phyloP scores from a whole-genome alignment of 805 yeast species.

The Metschnikowia noctiluminum region DNA sequence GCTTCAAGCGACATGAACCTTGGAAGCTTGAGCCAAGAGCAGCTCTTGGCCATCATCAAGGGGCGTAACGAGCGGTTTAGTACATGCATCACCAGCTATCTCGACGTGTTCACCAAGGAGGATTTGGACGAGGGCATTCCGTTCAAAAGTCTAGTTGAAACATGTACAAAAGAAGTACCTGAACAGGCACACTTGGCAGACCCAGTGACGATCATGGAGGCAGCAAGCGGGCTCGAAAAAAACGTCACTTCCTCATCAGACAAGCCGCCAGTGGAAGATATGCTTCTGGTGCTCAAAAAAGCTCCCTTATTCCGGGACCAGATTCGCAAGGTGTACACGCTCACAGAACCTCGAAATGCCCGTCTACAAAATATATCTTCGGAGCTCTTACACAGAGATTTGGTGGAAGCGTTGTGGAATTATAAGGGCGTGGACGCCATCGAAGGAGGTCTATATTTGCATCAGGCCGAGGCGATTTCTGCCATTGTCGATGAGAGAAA shows the following conservation, averaged over 20 bases:
- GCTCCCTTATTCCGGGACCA: conserved; percentile 59
- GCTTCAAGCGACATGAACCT: conserved; percentile 42
- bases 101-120: conserved; percentile 23
- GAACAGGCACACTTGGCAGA: conserved; percentile 48
- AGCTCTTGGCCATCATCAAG: conserved; percentile 57
- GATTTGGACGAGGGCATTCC: conserved; percentile 35
- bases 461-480: conserved; percentile 77
- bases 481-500: conserved; percentile 46
- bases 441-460: conserved; percentile 58
- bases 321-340: conserved; percentile 50
- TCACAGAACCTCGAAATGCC: conserved; percentile 46
- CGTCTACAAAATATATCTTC: conserved; percentile 39
- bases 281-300: conserved; percentile 48
- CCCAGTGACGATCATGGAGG: conserved; percentile 49
- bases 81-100: conserved; percentile 14
- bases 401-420: conserved; percentile 46
- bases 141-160: conserved; percentile 32
- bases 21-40: conserved; percentile 51
- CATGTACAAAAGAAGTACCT: conserved; percentile 45
- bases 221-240: background rate
- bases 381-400: conserved; percentile 46
- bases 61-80: conserved; percentile 54
- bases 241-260: conserved; percentile 1
- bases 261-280: conserved; percentile 24
- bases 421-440: conserved; percentile 41